Evolutionary conservation across 2,329 filamentous ascomycete species (phyloP).

Genomic region (Monilinia aucupariae): DNA sequence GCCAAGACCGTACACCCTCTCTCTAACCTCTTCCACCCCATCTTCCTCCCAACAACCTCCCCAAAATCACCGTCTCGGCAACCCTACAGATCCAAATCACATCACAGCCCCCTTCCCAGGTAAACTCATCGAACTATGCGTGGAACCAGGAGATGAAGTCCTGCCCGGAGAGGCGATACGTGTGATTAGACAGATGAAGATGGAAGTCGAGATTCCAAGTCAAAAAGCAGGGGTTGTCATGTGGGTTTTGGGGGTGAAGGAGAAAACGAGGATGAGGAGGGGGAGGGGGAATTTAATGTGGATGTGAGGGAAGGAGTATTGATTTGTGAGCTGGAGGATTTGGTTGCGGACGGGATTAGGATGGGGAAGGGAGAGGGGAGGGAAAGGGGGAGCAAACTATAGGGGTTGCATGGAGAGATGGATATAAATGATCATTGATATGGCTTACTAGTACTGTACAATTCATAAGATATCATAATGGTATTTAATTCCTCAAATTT

Average conservation of each 20-base stretch:
- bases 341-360: neutral
- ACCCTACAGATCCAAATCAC: neutral
- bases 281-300: neutral
- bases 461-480: too few relatives aligned
- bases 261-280: neutral
- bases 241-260: neutral
- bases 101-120: neutral
- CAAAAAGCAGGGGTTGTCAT: neutral
- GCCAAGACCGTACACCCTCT: slow-evolving; percentile 41
- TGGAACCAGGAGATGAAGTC: neutral
- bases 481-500: too few relatives aligned
- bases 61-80: neutral
- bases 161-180: neutral
- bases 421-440: neutral
- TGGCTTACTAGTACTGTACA: too few relatives aligned
- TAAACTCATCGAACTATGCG: neutral
- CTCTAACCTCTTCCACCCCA: slow-evolving; percentile 39
- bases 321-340: slow-evolving; percentile 1
- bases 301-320: neutral
- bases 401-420: neutral
- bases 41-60: slow-evolving; percentile 37
- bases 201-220: slow-evolving; percentile 3
- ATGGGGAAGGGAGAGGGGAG: neutral
- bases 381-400: neutral
- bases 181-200: slow-evolving; percentile 7